phyloP scores from a whole-genome alignment of 306 rosid genomes.

The Quercus suber region DNA sequence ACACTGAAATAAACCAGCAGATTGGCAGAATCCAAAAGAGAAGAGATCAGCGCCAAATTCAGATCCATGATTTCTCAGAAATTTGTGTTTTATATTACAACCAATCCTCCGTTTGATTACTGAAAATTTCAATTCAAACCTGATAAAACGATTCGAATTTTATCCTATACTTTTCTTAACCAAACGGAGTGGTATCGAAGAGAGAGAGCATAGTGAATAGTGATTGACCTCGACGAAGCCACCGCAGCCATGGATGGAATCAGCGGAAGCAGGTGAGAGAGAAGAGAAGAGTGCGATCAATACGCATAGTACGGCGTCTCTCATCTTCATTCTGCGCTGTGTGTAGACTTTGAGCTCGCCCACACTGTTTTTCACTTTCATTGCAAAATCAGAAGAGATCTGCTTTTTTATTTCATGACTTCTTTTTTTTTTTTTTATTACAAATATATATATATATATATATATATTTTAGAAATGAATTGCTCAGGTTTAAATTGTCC shows the following conservation, averaged over 20 bases:
- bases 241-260: slow-evolving; percentile 69
- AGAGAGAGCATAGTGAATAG: not conserved
- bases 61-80: not conserved
- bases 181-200: not conserved
- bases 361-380: slow-evolving; percentile 21
- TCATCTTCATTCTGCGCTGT: slow-evolving; percentile 35
- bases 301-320: slow-evolving; percentile 24
- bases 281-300: slow-evolving; percentile 35
- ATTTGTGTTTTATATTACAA: not conserved
- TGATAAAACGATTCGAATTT: not conserved
- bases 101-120: not conserved
- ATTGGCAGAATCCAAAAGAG: not conserved
- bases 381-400: slow-evolving; percentile 6
- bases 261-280: slow-evolving; percentile 56
- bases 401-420: not conserved
- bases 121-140: not conserved
- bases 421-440: not conserved
- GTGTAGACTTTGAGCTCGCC: not conserved
- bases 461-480: too few relatives aligned
- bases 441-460: too few relatives aligned
- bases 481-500: not conserved
- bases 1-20: too few relatives aligned
- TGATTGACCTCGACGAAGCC: slow-evolving; percentile 62
- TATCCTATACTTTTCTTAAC: not conserved
- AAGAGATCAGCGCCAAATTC: not conserved